Evolutionary conservation across 2,329 filamentous ascomycete genomes (phyloP).

Genomic region (Fusarium praegraminearum): DNA sequence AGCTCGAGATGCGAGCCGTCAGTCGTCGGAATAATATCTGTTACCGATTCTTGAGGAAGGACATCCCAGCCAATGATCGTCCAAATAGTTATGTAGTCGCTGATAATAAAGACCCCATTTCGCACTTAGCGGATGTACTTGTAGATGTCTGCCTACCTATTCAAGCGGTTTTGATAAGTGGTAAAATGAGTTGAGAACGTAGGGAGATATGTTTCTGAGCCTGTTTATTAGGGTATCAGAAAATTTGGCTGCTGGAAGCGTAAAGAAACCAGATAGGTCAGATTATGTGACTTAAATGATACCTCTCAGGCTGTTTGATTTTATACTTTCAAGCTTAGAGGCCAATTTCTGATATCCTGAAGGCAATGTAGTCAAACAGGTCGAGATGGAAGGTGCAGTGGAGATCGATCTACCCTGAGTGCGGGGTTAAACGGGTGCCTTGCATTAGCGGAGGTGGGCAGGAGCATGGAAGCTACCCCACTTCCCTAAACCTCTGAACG

Average conservation of each 20-base stretch:
- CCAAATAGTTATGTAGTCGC: background rate
- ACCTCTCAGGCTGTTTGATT: no score
- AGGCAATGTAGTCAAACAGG: background rate
- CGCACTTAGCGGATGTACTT: no score
- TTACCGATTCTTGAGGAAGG: background rate
- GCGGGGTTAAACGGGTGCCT: background rate
- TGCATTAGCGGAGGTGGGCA: conserved; percentile 1
- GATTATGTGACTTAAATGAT: no score
- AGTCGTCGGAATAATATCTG: background rate
- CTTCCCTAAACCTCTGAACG: background rate
- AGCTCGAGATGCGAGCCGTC: background rate
- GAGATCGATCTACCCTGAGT: background rate
- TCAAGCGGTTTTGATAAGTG: no score
- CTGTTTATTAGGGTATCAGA: background rate
- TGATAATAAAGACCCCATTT: background rate
- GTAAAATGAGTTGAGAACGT: no score
- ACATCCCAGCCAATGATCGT: background rate
- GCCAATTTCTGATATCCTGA: background rate
- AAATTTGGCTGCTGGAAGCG: no score
- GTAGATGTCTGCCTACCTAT: no score
- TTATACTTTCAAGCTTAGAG: no score
- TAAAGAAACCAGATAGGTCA: no score
- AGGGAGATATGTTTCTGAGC: no score
- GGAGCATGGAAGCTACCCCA: background rate
- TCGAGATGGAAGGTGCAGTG: background rate